phyloP scores from a whole-genome alignment of 345 rosid genomes.

The Populus alba region DNA sequence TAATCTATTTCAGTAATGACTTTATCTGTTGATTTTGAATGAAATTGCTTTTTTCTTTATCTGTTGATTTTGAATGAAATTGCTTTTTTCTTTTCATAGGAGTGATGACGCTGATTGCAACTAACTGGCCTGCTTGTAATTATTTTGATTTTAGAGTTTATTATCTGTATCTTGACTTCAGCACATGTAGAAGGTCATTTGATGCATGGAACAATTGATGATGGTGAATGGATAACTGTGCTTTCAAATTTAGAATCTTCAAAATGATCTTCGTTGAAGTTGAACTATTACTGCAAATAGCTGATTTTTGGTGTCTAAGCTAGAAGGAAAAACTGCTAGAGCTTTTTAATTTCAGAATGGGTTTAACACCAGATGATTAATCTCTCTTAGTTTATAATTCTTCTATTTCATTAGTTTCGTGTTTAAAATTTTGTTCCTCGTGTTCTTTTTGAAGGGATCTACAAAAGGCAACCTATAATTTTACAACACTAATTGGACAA shows the following conservation, averaged over 20 bases:
- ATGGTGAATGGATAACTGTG: neutral
- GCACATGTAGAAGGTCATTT: neutral
- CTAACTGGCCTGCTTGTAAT: neutral
- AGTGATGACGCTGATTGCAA: neutral
- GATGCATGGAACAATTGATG: neutral
- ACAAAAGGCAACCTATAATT: constrained; percentile 88
- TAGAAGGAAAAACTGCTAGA: neutral
- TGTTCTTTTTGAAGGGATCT: constrained; percentile 65
- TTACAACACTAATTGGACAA: constrained; percentile 85
- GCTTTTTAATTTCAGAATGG: neutral
- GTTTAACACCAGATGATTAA: neutral
- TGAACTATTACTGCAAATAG: neutral
- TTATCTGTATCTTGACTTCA: neutral
- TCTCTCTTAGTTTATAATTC: neutral
- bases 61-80: constrained; percentile 1
- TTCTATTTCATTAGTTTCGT: neutral
- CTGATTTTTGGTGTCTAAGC: neutral
- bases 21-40: neutral
- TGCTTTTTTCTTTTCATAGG: neutral
- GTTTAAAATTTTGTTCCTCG: constrained; percentile 5
- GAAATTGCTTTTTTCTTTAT: neutral
- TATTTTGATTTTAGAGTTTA: neutral
- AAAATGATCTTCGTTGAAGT: neutral
- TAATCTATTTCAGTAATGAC: neutral
- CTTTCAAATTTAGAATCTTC: neutral